phyloP scores from a whole-genome alignment of 495 filamentous ascomycete genomes.

The Lasiosphaeris hirsuta region DNA sequence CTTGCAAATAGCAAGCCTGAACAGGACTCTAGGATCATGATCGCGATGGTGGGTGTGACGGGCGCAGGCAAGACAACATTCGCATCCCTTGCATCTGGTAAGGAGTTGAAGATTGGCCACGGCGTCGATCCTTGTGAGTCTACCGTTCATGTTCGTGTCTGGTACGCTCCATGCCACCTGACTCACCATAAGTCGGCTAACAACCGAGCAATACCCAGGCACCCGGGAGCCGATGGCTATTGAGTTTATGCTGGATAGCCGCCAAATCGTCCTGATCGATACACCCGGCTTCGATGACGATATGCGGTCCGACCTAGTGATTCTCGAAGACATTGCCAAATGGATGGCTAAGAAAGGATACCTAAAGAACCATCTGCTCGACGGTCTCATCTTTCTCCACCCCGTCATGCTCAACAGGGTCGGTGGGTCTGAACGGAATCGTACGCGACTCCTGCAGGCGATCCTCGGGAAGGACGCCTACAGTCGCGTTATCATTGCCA shows the following conservation, averaged over 20 bases:
- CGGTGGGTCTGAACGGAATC: constrained; percentile 32
- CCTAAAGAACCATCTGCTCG: constrained; percentile 23
- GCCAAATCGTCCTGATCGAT: constrained; percentile 39
- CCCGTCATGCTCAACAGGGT: constrained; percentile 38
- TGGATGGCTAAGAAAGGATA: constrained; percentile 30
- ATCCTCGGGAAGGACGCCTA: constrained; percentile 40
- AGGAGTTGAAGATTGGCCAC: constrained; percentile 17
- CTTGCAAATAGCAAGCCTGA: no score
- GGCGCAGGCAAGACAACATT: constrained; percentile 23
- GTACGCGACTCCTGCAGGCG: constrained; percentile 40
- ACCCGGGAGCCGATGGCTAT: constrained; percentile 18
- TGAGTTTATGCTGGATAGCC: constrained; percentile 14
- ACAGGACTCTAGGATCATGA: no score
- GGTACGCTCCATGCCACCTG: neutral
- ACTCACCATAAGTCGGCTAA: neutral
- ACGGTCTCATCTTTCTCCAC: constrained; percentile 46
- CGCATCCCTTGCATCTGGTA: constrained; percentile 13
- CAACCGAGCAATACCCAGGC: constrained; percentile 12
- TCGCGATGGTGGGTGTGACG: constrained; percentile 21
- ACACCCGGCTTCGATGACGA: constrained; percentile 53
- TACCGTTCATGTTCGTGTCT: no score
- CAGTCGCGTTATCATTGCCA: constrained; percentile 38
- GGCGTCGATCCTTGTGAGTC: constrained; percentile 16
- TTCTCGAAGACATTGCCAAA: constrained; percentile 34
- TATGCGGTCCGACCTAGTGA: constrained; percentile 35